These are phyloP conservation scores for Epichloe gansuensis DNA, from an alignment of 2,329 filamentous ascomycete genomes.

Conservation along the genomic window DNA sequence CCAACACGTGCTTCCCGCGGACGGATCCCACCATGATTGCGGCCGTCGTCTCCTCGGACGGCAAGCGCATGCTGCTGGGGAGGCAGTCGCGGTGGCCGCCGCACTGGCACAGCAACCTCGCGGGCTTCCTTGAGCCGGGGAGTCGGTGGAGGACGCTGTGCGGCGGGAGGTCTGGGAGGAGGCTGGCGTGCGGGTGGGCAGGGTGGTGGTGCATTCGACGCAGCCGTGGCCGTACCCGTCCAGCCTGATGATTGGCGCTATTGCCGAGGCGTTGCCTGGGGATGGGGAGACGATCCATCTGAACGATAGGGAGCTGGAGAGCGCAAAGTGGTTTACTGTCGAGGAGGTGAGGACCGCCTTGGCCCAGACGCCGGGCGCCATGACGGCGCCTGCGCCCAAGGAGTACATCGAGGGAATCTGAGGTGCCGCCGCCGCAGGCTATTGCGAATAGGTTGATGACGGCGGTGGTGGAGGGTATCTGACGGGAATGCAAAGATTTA, in stretches of 20 bases:
- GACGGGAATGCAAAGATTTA: slow-evolving; percentile 40
- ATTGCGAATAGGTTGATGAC: slow-evolving; percentile 84
- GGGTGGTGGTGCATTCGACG: slow-evolving; percentile 70
- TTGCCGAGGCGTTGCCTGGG: slow-evolving; percentile 67
- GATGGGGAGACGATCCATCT: slow-evolving; percentile 69
- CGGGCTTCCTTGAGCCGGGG: slow-evolving; percentile 79
- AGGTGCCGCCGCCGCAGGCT: slow-evolving; percentile 75
- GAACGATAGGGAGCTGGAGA: slow-evolving; percentile 83
- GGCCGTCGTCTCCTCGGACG: slow-evolving; percentile 74
- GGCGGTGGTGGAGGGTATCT: slow-evolving; percentile 66
- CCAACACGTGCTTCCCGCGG: slow-evolving; percentile 83
- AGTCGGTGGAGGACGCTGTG: slow-evolving; percentile 76
- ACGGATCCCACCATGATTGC: slow-evolving; percentile 95
- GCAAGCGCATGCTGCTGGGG: slow-evolving; percentile 68
- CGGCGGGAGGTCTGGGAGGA: slow-evolving; percentile 81
- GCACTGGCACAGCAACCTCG: slow-evolving; percentile 80
- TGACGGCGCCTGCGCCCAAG: slow-evolving; percentile 52
- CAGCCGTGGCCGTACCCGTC: slow-evolving; percentile 84
- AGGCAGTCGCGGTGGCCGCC: slow-evolving; percentile 74
- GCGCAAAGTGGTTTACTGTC: slow-evolving; percentile 76
- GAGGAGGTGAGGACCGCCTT: slow-evolving; percentile 73
- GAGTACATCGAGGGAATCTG: slow-evolving; percentile 64
- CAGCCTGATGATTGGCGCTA: slow-evolving; percentile 75
- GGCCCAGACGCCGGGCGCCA: slow-evolving; percentile 46
- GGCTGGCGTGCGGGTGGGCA: slow-evolving; percentile 61